Conservation (phyloP, 2,329 filamentous ascomycete species). For the Phoma sp. region DNA sequence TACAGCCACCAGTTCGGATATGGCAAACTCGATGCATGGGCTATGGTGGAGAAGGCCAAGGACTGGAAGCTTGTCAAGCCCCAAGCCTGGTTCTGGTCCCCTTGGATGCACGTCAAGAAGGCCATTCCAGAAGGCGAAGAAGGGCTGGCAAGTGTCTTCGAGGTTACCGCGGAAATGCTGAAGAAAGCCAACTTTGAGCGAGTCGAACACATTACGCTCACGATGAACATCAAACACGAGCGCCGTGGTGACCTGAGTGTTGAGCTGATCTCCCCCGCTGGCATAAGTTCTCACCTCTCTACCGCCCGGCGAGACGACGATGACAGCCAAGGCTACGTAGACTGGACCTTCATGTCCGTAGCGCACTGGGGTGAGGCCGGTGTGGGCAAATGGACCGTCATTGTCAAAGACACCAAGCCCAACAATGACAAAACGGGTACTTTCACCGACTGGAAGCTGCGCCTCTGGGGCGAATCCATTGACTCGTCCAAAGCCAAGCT, state of each 20-base stretch:
- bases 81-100: conserved; percentile 92
- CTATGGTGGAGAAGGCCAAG: conserved; percentile 84
- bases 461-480: conserved; percentile 89
- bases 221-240: conserved; percentile 92
- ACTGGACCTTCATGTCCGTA: conserved; percentile 99
- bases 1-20: conserved; percentile 97
- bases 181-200: conserved; percentile 81
- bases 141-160: conserved; percentile 79
- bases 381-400: conserved; percentile 86
- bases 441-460: conserved; percentile 91
- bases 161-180: conserved; percentile 82
- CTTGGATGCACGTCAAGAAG: conserved; percentile 90
- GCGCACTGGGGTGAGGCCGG: conserved; percentile 94
- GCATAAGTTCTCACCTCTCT: conserved; percentile 83
- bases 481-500: conserved; percentile 74
- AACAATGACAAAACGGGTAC: conserved; percentile 78
- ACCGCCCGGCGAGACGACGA: conserved; percentile 74
- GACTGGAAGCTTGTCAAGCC: conserved; percentile 89
- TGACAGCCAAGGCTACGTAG: conserved; percentile 73
- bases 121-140: conserved; percentile 82
- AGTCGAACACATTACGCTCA: conserved; percentile 93
- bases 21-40: conserved; percentile 89
- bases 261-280: conserved; percentile 83
- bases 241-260: conserved; percentile 91
- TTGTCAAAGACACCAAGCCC: conserved; percentile 79